These are phyloP conservation scores for Saccharomycopsis guyanensis DNA, from an alignment of 805 yeast species.

Conservation along the genomic window DNA sequence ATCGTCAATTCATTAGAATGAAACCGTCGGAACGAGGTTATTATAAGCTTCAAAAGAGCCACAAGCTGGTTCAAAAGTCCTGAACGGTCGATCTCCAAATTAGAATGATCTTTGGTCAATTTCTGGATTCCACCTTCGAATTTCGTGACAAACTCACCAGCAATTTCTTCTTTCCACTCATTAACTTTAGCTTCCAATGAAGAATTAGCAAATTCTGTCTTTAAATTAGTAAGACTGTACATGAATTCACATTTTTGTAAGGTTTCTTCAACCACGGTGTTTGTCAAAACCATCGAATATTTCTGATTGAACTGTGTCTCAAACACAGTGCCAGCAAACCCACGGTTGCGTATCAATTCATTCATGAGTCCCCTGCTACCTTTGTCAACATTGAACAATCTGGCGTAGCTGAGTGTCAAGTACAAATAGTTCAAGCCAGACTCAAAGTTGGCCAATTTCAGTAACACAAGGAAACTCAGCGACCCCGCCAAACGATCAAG, in stretches of 20 bases:
- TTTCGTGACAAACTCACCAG: neutral
- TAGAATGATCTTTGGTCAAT: neutral
- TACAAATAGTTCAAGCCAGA: slow-evolving; percentile 3
- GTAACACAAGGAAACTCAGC: slow-evolving; percentile 1
- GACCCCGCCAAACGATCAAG: neutral
- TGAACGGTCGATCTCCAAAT: neutral
- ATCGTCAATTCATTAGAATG: slow-evolving; percentile 3
- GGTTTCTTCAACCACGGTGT: neutral
- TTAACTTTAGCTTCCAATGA: neutral
- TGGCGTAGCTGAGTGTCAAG: slow-evolving; percentile 1
- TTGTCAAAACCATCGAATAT: slow-evolving; percentile 1
- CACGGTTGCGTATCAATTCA: neutral
- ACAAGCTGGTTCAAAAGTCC: slow-evolving; percentile 1
- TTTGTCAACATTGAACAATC: slow-evolving; percentile 4
- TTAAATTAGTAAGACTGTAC: slow-evolving; percentile 1
- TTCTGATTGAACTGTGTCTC: neutral
- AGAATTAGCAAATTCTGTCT: slow-evolving; percentile 1
- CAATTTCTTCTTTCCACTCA: slow-evolving; percentile 5
- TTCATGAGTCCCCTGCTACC: slow-evolving; percentile 2
- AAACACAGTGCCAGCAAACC: slow-evolving; percentile 1
- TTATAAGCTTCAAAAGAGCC: slow-evolving; percentile 5
- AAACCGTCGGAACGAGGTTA: slow-evolving; percentile 4
- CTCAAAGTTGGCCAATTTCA: neutral
- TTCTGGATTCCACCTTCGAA: slow-evolving; percentile 1
- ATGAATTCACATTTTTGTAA: neutral